Percentiles rank a stretch among this genome's conserved stretches.
These are phyloP conservation scores for Penicillium thymicola DNA, from an alignment of 2,329 filamentous ascomycete genomes.

Conservation along the genomic window DNA sequence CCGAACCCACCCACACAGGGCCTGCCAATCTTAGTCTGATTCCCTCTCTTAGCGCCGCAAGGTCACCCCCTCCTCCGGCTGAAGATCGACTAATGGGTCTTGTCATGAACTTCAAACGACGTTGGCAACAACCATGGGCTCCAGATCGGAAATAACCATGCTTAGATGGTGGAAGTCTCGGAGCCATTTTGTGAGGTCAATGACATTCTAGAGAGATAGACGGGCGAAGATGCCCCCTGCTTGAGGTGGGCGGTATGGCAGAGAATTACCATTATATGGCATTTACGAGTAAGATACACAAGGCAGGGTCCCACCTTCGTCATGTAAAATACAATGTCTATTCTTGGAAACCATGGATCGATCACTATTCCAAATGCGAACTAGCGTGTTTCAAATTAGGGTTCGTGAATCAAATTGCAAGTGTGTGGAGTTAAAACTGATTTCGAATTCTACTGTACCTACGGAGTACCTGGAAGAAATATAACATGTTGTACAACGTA, in stretches of 20 bases:
- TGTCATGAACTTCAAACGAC: no score
- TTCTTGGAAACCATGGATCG: neutral
- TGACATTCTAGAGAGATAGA: neutral
- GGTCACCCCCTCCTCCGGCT: no score
- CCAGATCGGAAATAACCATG: no score
- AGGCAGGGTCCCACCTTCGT: neutral
- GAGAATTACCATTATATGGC: neutral
- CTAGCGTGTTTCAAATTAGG: slow-evolving; percentile 4
- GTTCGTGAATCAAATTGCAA: neutral
- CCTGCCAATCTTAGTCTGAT: no score
- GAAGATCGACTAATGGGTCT: no score
- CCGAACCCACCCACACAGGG: no score
- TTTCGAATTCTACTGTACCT: neutral
- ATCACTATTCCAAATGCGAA: neutral
- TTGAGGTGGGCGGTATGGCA: neutral
- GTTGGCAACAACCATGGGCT: no score
- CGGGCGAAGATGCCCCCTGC: no score
- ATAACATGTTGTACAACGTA: no score
- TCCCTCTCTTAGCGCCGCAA: no score
- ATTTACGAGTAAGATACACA: neutral
- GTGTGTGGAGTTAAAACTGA: slow-evolving; percentile 1
- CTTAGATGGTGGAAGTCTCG: neutral
- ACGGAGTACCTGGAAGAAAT: no score
- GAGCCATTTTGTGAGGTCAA: neutral
- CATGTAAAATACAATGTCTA: slow-evolving; percentile 5